Percentiles rank a stretch among this genome's conserved stretches.
phyloP scores from a whole-genome alignment of 495 filamentous ascomycete genomes.

The Staphylotrichum longicolle region DNA sequence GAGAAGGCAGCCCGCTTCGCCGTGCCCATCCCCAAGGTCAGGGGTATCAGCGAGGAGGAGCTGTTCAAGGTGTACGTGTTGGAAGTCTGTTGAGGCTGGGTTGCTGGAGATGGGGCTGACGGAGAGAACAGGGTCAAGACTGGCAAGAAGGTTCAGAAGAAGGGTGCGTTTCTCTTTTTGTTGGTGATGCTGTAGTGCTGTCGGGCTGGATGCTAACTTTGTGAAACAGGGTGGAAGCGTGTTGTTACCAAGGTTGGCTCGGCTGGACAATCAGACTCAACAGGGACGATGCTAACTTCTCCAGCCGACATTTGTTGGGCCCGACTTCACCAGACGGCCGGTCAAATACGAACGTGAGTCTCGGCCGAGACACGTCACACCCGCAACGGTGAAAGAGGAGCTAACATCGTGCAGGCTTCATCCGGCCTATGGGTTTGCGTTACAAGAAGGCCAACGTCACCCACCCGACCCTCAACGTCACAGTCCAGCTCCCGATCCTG shows the following conservation, averaged over 20 bases:
- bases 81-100: background rate
- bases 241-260: slow-evolving; percentile 67
- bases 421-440: slow-evolving; percentile 72
- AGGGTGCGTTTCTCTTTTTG: slow-evolving; percentile 40
- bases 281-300: slow-evolving; percentile 17
- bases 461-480: slow-evolving; percentile 48
- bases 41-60: slow-evolving; percentile 93
- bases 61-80: slow-evolving; percentile 78
- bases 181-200: background rate
- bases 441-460: slow-evolving; percentile 97
- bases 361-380: background rate
- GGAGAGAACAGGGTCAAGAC: slow-evolving; percentile 65
- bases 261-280: background rate
- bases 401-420: slow-evolving; percentile 29
- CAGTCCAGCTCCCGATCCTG: slow-evolving; percentile 87
- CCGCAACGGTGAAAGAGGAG: background rate
- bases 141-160: slow-evolving; percentile 62
- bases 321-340: slow-evolving; percentile 82
- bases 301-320: slow-evolving; percentile 63
- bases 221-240: slow-evolving; percentile 67
- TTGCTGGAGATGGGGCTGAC: slow-evolving; percentile 10
- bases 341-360: slow-evolving; percentile 79
- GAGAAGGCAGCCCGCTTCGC: slow-evolving; percentile 96
- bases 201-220: slow-evolving; percentile 9
- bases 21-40: slow-evolving; percentile 91